Conservation (phyloP, 768 basidiomycete species). For the Agaricus sinodeliciosus region DNA sequence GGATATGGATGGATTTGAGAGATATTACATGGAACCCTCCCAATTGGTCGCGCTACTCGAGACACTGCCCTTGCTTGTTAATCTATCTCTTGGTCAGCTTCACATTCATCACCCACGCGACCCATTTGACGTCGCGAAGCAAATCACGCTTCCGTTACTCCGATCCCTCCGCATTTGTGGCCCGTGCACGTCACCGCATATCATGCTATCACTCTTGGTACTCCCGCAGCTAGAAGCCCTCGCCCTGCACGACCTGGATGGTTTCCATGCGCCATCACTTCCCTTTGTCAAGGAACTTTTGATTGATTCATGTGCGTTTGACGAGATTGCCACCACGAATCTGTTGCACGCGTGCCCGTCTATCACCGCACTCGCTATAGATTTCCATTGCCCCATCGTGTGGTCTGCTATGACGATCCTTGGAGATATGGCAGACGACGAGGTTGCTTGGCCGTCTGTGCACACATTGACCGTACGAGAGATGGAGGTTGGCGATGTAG, state of each 20-base stretch:
- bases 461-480: conserved; percentile 26
- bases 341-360: conserved; percentile 30
- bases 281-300: conserved; percentile 26
- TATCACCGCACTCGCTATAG: conserved; percentile 26
- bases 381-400: conserved; percentile 24
- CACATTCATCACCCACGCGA: conserved; percentile 28
- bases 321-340: conserved; percentile 22
- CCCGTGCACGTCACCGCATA: conserved; percentile 24
- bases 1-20: conserved; percentile 37
- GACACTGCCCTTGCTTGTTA: conserved; percentile 27
- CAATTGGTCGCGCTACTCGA: conserved; percentile 29
- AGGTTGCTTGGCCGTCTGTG: conserved; percentile 29
- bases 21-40: conserved; percentile 25
- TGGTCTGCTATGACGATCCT: conserved; percentile 20
- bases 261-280: conserved; percentile 26
- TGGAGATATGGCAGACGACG: not conserved
- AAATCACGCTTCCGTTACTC: conserved; percentile 28
- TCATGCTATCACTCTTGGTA: conserved; percentile 28
- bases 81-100: conserved; percentile 36
- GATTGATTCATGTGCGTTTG: conserved; percentile 28
- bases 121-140: conserved; percentile 19
- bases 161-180: conserved; percentile 36
- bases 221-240: conserved; percentile 30
- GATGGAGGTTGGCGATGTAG: conserved; percentile 24
- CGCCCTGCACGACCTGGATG: conserved; percentile 26